A percentile compares a stretch with the other conserved stretches of the same genome.
phyloP scores from a whole-genome alignment of 768 basidiomycete species.

The Tricholomella constricta region DNA sequence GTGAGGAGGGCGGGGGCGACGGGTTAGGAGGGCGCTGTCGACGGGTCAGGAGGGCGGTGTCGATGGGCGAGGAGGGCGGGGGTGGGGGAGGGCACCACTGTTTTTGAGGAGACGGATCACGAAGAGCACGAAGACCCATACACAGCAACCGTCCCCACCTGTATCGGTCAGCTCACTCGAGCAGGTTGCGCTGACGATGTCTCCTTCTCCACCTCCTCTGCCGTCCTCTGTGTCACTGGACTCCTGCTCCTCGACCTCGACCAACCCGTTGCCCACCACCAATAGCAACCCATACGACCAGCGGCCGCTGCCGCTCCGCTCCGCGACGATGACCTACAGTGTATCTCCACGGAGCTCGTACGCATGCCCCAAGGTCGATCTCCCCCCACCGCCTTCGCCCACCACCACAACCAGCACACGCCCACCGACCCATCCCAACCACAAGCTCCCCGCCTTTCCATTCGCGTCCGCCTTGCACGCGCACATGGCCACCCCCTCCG shows the following conservation, averaged over 20 bases:
- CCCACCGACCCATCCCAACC: conserved; percentile 60
- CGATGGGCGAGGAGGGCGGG: conserved; percentile 2
- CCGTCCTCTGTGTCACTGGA: conserved; percentile 4
- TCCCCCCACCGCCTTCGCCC: conserved; percentile 28
- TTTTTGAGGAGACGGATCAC: conserved; percentile 36
- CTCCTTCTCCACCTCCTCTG: not conserved
- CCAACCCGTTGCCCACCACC: conserved; percentile 11
- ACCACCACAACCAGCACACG: not conserved
- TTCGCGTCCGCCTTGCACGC: conserved; percentile 2
- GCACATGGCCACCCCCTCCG: not conserved
- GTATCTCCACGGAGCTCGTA: conserved; percentile 34
- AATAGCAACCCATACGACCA: conserved; percentile 13
- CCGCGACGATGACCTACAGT: conserved; percentile 3
- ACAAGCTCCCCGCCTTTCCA: conserved; percentile 32
- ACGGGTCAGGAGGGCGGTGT: too few relatives aligned
- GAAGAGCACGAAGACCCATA: conserved; percentile 16
- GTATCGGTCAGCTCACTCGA: conserved; percentile 46
- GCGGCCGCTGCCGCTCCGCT: not conserved
- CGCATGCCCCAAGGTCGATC: conserved; percentile 22
- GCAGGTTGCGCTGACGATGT: conserved; percentile 50
- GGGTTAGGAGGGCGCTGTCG: too few relatives aligned
- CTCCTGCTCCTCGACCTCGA: not conserved
- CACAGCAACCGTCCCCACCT: conserved; percentile 37
- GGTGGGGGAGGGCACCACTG: conserved; percentile 20
- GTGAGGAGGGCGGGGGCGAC: too few relatives aligned